Evolutionary conservation across 2,329 filamentous ascomycete genomes (phyloP).

Genomic region (Venturia pyrina): DNA sequence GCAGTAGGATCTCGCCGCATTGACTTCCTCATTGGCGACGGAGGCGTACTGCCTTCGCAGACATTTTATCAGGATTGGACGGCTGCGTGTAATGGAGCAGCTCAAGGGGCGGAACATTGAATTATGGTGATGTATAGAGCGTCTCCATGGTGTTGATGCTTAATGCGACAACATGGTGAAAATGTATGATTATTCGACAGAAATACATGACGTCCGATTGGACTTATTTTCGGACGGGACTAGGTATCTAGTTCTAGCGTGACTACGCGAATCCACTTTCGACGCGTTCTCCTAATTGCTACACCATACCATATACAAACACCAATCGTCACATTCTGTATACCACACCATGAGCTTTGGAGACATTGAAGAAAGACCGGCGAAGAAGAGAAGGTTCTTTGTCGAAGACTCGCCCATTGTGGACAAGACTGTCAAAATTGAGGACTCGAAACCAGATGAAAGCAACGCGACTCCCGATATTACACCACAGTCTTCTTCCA

Average conservation of each 20-base stretch:
- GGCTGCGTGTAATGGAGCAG: conserved; percentile 9
- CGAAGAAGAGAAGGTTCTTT: conserved; percentile 56
- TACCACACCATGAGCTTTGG: conserved; percentile 21
- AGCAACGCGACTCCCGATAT: conserved; percentile 15
- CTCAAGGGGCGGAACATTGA: background rate
- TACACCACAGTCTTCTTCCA: conserved; percentile 12
- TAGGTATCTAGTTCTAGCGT: too few relatives aligned
- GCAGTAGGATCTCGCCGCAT: conserved; percentile 48
- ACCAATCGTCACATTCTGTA: conserved; percentile 13
- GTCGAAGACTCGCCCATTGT: conserved; percentile 33
- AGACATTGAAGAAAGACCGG: conserved; percentile 40
- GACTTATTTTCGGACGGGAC: background rate
- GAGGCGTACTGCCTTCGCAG: background rate
- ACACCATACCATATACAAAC: background rate
- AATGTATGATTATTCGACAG: background rate
- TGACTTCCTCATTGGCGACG: conserved; percentile 26
- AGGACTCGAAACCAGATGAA: conserved; percentile 24
- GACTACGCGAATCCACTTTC: background rate
- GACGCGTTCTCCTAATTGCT: background rate
- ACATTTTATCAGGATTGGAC: conserved; percentile 6
- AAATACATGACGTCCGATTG: background rate
- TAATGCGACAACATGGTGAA: background rate
- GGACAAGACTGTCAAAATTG: conserved; percentile 19
- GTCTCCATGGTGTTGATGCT: background rate
- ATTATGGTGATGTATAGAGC: conserved; percentile 9